Percentiles rank a stretch among this genome's conserved stretches.
phyloP scores from a whole-genome alignment of 2,329 filamentous ascomycete species.

The Coniella vitis region DNA sequence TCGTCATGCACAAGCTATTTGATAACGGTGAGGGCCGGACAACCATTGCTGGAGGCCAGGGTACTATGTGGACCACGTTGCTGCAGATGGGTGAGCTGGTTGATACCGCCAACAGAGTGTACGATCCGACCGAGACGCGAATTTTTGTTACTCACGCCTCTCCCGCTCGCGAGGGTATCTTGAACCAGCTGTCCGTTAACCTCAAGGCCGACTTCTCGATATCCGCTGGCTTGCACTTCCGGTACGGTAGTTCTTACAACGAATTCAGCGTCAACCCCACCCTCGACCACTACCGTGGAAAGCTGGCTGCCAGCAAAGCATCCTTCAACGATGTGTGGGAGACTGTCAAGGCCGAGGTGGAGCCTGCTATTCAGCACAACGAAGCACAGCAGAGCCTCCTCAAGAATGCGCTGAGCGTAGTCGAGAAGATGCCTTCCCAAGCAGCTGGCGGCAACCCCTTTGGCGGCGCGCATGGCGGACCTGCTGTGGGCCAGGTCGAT shows the following conservation, averaged over 20 bases:
- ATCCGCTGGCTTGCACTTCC: slow-evolving; percentile 94
- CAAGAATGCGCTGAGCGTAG: slow-evolving; percentile 83
- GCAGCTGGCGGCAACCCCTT: slow-evolving; percentile 96
- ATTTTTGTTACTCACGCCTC: slow-evolving; percentile 97
- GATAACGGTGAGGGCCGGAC: slow-evolving; percentile 97
- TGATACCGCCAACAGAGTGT: slow-evolving; percentile 95
- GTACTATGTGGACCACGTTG: slow-evolving; percentile 98
- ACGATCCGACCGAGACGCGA: slow-evolving; percentile 94
- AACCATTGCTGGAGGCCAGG: slow-evolving; percentile 95
- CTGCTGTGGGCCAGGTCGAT: slow-evolving; percentile 79
- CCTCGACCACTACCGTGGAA: slow-evolving; percentile 95
- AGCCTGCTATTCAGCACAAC: slow-evolving; percentile 88
- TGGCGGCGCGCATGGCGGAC: slow-evolving; percentile 71
- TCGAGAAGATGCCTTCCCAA: slow-evolving; percentile 96
- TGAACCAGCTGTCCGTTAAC: slow-evolving; percentile 96
- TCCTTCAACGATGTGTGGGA: slow-evolving; percentile 99
- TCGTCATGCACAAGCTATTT: slow-evolving; percentile 99
- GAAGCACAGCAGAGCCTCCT: slow-evolving; percentile 89
- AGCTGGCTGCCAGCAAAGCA: slow-evolving; percentile 93
- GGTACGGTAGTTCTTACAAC: slow-evolving; percentile 98
- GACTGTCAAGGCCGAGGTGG: slow-evolving; percentile 92
- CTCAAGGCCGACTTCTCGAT: slow-evolving; percentile 98
- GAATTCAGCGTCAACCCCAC: slow-evolving; percentile 99
- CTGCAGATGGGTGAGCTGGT: slow-evolving; percentile 97
- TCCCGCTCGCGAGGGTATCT: slow-evolving; percentile 87